Conservation (phyloP, 805 yeast species). For the Cyberlindnera maclurae region DNA sequence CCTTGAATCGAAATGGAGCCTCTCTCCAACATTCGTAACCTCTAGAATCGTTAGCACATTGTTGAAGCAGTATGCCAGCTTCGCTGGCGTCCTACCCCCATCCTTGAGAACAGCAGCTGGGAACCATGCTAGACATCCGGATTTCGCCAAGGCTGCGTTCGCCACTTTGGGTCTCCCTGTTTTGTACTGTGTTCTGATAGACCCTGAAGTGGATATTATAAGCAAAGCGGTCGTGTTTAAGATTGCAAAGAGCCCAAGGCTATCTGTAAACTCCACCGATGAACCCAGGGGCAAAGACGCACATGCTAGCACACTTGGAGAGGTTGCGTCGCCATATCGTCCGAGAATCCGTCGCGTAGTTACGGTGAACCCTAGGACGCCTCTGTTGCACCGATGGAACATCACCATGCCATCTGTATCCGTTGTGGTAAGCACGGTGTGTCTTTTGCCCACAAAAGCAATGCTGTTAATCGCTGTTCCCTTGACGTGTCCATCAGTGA, state of each 20-base stretch:
- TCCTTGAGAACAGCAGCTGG: constrained; percentile 37
- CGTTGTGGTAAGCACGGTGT: constrained; percentile 47
- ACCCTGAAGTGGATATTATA: constrained; percentile 48
- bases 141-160: constrained; percentile 23
- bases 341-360: constrained; percentile 49
- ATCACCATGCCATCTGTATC: constrained; percentile 53
- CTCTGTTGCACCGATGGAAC: constrained; percentile 56
- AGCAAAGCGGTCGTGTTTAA: constrained; percentile 44
- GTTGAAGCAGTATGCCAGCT: constrained; percentile 66
- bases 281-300: constrained; percentile 57
- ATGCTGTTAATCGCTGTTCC: constrained; percentile 34
- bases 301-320: constrained; percentile 34
- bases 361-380: constrained; percentile 44
- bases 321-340: constrained; percentile 25
- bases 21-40: constrained; percentile 29
- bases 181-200: constrained; percentile 46
- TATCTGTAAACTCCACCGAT: constrained; percentile 45
- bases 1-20: constrained; percentile 31
- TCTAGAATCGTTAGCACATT: constrained; percentile 51
- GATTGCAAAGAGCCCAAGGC: constrained; percentile 52
- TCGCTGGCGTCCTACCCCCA: constrained; percentile 29
- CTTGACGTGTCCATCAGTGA: constrained; percentile 27
- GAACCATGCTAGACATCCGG: constrained; percentile 56
- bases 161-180: constrained; percentile 39
- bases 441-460: constrained; percentile 42